phyloP scores from a whole-genome alignment of 2,329 filamentous ascomycete genomes.

The Stagonosporopsis tanaceti region DNA sequence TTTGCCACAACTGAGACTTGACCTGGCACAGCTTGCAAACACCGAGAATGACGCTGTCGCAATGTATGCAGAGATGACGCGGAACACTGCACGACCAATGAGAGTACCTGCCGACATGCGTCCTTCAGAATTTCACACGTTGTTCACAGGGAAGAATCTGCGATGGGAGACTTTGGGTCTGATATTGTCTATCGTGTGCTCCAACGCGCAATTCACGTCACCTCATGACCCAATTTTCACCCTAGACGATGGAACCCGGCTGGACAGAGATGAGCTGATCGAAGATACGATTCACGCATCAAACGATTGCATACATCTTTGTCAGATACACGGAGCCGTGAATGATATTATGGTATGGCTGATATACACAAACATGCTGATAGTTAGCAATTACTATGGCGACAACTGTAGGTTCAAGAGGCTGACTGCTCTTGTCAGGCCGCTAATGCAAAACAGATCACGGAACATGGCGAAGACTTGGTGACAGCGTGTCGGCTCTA shows the following conservation, averaged over 20 bases:
- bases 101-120: slow-evolving; percentile 43
- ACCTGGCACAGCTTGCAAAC: slow-evolving; percentile 36
- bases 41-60: slow-evolving; percentile 28
- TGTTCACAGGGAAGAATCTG: slow-evolving; percentile 45
- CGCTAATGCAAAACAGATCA: slow-evolving; percentile 37
- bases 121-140: slow-evolving; percentile 43
- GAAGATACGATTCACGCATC: slow-evolving; percentile 46
- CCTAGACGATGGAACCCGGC: slow-evolving; percentile 39
- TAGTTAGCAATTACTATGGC: slow-evolving; percentile 46
- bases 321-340: slow-evolving; percentile 46
- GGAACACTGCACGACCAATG: slow-evolving; percentile 41
- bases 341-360: slow-evolving; percentile 50
- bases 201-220: slow-evolving; percentile 41
- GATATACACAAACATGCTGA: slow-evolving; percentile 41
- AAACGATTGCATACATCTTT: slow-evolving; percentile 47
- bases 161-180: slow-evolving; percentile 47
- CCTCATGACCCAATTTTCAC: slow-evolving; percentile 43
- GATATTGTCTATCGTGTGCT: slow-evolving; percentile 38
- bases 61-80: slow-evolving; percentile 43
- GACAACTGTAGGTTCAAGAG: slow-evolving; percentile 40
- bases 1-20: slow-evolving; percentile 41
- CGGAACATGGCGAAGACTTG: slow-evolving; percentile 45
- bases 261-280: slow-evolving; percentile 43
- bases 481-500: slow-evolving; percentile 38
- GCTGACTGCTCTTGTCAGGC: neutral